Conservation (phyloP, 352 stramenopile species). For the Pythium angustatum region DNA sequence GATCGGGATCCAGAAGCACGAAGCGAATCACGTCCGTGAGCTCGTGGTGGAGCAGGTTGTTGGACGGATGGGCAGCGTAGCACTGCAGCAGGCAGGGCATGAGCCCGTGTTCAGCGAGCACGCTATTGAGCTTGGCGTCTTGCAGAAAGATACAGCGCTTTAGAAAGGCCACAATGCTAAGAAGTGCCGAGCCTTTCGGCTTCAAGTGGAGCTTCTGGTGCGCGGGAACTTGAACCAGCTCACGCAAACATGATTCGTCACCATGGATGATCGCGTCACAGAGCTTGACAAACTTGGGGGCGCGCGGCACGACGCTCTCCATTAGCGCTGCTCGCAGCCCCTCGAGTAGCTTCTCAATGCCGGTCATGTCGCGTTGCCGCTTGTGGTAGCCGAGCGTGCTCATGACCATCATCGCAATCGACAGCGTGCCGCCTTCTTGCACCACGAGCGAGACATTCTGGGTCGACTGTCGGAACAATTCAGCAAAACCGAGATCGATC, state of each 20-base stretch:
- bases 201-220: slow-evolving; percentile 50
- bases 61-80: slow-evolving; percentile 76
- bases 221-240: slow-evolving; percentile 46
- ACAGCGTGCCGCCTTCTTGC: slow-evolving; percentile 79
- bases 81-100: slow-evolving; percentile 84
- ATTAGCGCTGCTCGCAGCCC: slow-evolving; percentile 49
- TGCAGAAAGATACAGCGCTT: slow-evolving; percentile 85
- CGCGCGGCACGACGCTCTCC: slow-evolving; percentile 54
- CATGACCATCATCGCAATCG: slow-evolving; percentile 88
- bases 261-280: slow-evolving; percentile 63
- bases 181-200: slow-evolving; percentile 63
- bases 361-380: slow-evolving; percentile 74
- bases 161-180: slow-evolving; percentile 81
- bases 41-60: slow-evolving; percentile 85
- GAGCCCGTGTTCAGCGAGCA: slow-evolving; percentile 73
- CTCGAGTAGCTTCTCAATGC: slow-evolving; percentile 64
- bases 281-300: slow-evolving; percentile 79
- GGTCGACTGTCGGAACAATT: slow-evolving; percentile 72
- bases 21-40: slow-evolving; percentile 87
- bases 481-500: slow-evolving; percentile 76
- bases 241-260: slow-evolving; percentile 46
- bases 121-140: slow-evolving; percentile 60
- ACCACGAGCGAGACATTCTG: slow-evolving; percentile 63
- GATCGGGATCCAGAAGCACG: slow-evolving; percentile 81
- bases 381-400: slow-evolving; percentile 84